A percentile compares a stretch with the other conserved stretches of the same genome.
phyloP scores from a whole-genome alignment of 805 yeast genomes.

The Soucietia sequanensis region DNA sequence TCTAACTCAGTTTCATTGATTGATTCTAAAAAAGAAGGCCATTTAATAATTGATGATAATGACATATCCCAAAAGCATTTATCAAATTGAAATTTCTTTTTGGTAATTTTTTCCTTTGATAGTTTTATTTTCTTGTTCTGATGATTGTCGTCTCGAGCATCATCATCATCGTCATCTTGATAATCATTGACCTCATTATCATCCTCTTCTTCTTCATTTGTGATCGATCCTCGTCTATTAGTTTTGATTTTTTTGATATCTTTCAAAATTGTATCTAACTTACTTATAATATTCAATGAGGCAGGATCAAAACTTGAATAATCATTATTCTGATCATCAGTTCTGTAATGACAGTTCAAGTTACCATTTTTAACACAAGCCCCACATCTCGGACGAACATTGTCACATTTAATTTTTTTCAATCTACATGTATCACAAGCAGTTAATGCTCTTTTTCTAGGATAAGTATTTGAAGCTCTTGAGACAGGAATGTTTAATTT shows the following conservation, averaged over 20 bases:
- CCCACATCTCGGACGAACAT: constrained; percentile 33
- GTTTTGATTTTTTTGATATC: constrained; percentile 19
- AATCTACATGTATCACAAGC: constrained; percentile 39
- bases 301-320: constrained; percentile 23
- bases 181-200: neutral
- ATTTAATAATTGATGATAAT: constrained; percentile 24
- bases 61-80: constrained; percentile 35
- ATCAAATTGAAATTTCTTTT: constrained; percentile 10
- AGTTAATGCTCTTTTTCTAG: constrained; percentile 32
- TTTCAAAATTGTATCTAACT: constrained; percentile 27
- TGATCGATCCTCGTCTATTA: constrained; percentile 1
- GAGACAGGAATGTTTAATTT: too few species aligned
- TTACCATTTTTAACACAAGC: constrained; percentile 29
- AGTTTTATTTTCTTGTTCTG: neutral
- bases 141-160: too few species aligned
- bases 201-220: constrained; percentile 1
- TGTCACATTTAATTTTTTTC: constrained; percentile 38
- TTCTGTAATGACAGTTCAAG: constrained; percentile 26
- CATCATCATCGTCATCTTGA: neutral
- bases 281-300: constrained; percentile 22
- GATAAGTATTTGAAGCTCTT: constrained; percentile 10
- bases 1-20: constrained; percentile 11
- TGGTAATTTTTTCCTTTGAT: neutral
- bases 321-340: constrained; percentile 23
- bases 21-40: constrained; percentile 22